Base-by-base conservation (phyloP, 208 protist genomes). In the Leishmania martiniquensis region DNA sequence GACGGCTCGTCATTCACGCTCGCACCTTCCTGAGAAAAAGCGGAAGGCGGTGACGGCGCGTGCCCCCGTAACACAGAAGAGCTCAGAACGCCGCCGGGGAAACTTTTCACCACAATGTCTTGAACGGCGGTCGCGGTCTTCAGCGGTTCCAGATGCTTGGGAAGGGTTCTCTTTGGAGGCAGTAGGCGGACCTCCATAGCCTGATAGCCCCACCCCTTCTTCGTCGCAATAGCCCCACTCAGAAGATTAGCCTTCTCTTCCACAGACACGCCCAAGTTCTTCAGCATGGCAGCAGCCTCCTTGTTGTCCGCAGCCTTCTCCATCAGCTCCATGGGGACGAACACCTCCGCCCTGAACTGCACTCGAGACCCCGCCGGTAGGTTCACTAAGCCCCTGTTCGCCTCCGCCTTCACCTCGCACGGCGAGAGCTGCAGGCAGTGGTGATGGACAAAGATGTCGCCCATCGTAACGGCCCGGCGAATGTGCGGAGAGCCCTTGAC, bases 391-490 rank as follows among this genome's bases (percentile, higher is more conserved):
- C 54, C 57, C 17, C 49, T 67, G 49, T 47, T 78, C 67, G 32
- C 45, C 25, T 70, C 67, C 9, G 32, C 45, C 47, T 72, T 37
- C 45, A 60, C 32, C 22, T 72, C 69, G 10, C 39, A 37, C 17
- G 75, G 60, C 15, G 25, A 69, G 68, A 65, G 75, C 51, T 75
- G 67, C 42, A 77, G 63, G 34, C 73, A 76, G 54, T 91, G 77
- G 59, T 80, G 71, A 57, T 91, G 87, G 55, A 91, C 84, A 77
- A 91, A 91, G 59, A 91, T 84, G 76, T 91, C 87, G 0, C 86
- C 86, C 69, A 87, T 73, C 22, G 65, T 49, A 25, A 87, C 83
- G 32, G 81, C 78, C 20, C 75, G 78, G 59, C 86, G 82, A 29
- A 69, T 65, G 75, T 84, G 70, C 42, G 63, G 54, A 29, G 52